phyloP scores from a whole-genome alignment of 2,329 filamentous ascomycete species.

The Decorospora gaudefroyi region DNA sequence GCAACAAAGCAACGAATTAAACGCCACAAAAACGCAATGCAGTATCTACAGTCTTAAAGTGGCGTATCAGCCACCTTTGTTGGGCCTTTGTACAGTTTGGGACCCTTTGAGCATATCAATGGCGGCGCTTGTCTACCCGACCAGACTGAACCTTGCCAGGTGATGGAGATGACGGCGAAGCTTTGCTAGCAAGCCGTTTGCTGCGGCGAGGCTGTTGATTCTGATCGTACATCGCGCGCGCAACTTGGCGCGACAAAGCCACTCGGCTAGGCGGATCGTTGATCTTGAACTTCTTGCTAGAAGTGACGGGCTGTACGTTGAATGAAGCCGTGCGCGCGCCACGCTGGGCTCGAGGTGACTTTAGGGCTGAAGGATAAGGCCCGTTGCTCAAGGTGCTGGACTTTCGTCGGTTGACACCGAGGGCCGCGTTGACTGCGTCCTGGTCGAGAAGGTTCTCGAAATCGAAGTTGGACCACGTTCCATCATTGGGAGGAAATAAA shows the following conservation, averaged over 20 bases:
- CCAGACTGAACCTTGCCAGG: background rate
- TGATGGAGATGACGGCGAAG: background rate
- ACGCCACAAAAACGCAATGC: background rate
- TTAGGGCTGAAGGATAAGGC: slow-evolving; percentile 6
- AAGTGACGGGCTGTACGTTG: slow-evolving; percentile 20
- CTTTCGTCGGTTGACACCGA: slow-evolving; percentile 9
- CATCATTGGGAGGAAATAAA: slow-evolving; percentile 3
- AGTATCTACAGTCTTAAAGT: background rate
- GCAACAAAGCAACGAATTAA: background rate
- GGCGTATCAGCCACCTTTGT: background rate
- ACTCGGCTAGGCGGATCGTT: slow-evolving; percentile 23
- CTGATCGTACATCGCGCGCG: background rate
- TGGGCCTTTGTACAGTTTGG: background rate
- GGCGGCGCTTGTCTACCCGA: background rate
- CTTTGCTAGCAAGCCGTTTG: background rate
- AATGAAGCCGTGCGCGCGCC: slow-evolving; percentile 18
- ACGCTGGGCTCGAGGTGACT: background rate
- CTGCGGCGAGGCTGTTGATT: background rate
- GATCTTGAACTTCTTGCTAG: slow-evolving; percentile 16
- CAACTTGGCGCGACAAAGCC: background rate
- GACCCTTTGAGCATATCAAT: too few species aligned
- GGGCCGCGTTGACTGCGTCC: background rate
- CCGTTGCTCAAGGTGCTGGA: slow-evolving; percentile 14
- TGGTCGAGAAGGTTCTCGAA: background rate
- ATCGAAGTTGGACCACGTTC: slow-evolving; percentile 1